Conservation (phyloP, 805 yeast genomes). For the Lipomyces kockii region DNA sequence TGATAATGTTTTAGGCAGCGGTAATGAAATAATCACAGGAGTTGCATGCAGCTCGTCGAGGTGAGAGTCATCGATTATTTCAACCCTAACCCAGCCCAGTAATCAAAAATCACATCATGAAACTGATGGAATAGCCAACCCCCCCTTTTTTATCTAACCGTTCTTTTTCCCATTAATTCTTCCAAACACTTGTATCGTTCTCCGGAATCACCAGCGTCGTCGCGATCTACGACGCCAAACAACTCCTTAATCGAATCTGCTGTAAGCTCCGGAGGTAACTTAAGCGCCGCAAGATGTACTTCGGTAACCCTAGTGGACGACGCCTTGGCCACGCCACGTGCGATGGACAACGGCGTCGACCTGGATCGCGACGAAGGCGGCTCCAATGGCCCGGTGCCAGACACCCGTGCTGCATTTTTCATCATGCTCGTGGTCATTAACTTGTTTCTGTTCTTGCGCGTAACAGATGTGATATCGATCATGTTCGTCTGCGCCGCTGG, state of each 20-base stretch:
- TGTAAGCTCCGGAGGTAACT: not conserved
- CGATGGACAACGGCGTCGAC: not conserved
- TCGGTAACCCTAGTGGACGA: not conserved
- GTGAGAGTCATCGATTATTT: too few relatives aligned
- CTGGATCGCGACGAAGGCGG: not conserved
- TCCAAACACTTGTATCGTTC: not conserved
- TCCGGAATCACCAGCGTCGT: not conserved
- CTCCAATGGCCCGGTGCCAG: not conserved
- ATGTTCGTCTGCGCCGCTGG: not conserved
- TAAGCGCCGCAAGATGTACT: not conserved
- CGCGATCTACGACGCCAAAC: not conserved
- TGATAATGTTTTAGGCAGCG: too few relatives aligned
- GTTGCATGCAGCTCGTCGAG: too few relatives aligned
- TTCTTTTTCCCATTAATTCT: not conserved
- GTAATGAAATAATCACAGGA: not conserved
- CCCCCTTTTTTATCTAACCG: not conserved
- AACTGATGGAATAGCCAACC: not conserved
- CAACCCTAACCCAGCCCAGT: too few relatives aligned
- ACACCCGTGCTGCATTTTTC: not conserved
- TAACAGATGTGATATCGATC: not conserved
- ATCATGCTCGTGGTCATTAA: slow-evolving; percentile 4
- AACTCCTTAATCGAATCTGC: not conserved
- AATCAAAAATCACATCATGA: not conserved
- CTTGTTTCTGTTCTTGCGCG: slow-evolving; percentile 6
- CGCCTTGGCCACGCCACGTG: not conserved